Percentiles rank a stretch among this genome's conserved stretches.
phyloP scores from a whole-genome alignment of 768 basidiomycete genomes.

The Lentinula edodes region DNA sequence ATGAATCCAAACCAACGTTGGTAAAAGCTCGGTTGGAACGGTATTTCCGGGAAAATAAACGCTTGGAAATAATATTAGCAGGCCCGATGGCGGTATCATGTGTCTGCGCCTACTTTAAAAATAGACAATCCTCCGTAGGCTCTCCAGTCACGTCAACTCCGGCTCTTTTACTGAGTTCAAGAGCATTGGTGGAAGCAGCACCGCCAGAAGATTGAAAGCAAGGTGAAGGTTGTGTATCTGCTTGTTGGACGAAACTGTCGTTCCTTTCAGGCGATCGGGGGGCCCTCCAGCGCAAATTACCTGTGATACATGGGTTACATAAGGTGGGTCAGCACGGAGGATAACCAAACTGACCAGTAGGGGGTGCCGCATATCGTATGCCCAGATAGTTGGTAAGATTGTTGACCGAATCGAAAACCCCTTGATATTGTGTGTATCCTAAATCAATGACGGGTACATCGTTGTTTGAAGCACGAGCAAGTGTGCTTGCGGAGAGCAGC shows the following conservation, averaged over 20 bases:
- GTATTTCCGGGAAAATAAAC: slow-evolving; percentile 22
- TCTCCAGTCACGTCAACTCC: background rate
- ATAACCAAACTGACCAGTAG: slow-evolving; percentile 4
- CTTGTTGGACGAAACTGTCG: slow-evolving; percentile 22
- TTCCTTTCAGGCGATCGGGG: slow-evolving; percentile 22
- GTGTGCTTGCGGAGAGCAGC: background rate
- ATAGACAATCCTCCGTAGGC: slow-evolving; percentile 34
- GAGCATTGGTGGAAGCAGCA: slow-evolving; percentile 22
- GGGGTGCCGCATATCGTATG: slow-evolving; percentile 57
- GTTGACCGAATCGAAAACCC: slow-evolving; percentile 13
- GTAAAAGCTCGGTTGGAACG: slow-evolving; percentile 12
- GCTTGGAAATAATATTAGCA: slow-evolving; percentile 1
- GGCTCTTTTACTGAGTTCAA: slow-evolving; percentile 11
- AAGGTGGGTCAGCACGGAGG: too few relatives aligned
- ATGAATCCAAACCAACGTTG: slow-evolving; percentile 30
- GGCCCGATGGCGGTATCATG: background rate
- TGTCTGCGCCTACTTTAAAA: slow-evolving; percentile 25
- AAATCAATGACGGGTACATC: slow-evolving; percentile 18
- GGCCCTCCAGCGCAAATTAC: slow-evolving; percentile 27
- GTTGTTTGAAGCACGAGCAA: background rate
- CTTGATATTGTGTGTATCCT: slow-evolving; percentile 25
- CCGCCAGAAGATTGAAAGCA: slow-evolving; percentile 28
- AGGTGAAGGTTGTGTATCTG: slow-evolving; percentile 21
- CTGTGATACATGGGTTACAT: slow-evolving; percentile 11
- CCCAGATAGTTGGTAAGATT: slow-evolving; percentile 22